These are phyloP conservation scores for Fraxinus baroniana DNA, from an alignment of 305 asterid genomes.

Conservation along the genomic window DNA sequence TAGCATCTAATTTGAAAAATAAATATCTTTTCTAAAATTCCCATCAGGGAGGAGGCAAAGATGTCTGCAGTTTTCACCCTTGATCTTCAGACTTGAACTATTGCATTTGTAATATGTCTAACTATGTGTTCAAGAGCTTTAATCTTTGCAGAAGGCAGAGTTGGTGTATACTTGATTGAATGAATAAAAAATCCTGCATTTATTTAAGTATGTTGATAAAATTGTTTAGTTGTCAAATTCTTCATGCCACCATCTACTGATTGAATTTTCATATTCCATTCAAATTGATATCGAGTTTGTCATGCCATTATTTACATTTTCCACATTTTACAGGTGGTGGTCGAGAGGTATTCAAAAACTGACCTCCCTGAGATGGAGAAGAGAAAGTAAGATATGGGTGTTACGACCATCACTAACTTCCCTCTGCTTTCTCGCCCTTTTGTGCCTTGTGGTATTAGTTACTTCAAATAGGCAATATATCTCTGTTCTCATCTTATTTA, in stretches of 20 bases:
- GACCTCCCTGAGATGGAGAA: constrained; percentile 95
- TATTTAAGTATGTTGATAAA: not conserved
- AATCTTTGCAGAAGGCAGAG: not conserved
- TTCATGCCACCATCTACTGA: constrained; percentile 13
- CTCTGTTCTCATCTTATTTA: not conserved
- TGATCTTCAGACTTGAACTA: not conserved
- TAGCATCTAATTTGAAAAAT: not conserved
- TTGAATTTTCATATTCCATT: constrained; percentile 16
- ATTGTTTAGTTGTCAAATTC: not conserved
- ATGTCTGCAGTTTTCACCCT: not conserved
- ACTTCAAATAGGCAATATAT: not conserved
- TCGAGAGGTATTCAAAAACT: constrained; percentile 71
- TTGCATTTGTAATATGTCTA: not conserved
- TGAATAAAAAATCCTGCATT: not conserved
- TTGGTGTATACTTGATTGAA: not conserved
- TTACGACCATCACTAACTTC: not conserved
- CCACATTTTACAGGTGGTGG: constrained; percentile 62
- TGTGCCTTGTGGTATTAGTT: not conserved
- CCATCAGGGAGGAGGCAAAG: not conserved
- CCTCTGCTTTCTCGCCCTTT: constrained; percentile 4
- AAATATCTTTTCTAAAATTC: not conserved
- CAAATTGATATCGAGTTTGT: not conserved
- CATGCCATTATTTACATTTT: constrained; percentile 16
- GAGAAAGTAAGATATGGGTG: constrained; percentile 59
- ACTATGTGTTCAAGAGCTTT: not conserved